Conservation (phyloP, 2,329 filamentous ascomycete species). For the Arachnopeziza araneosa region DNA sequence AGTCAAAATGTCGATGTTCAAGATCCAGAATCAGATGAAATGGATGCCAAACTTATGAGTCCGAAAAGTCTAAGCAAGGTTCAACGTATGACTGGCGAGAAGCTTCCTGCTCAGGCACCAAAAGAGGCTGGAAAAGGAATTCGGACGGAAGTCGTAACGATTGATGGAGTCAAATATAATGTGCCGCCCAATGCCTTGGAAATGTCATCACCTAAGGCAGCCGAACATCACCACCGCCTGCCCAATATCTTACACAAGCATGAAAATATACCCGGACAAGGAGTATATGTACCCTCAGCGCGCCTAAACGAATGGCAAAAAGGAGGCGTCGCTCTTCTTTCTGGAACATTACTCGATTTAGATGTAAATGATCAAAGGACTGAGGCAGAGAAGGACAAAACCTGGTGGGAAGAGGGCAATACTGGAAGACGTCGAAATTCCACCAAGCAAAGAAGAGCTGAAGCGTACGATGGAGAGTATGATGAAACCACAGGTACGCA, state of each 20-base stretch:
- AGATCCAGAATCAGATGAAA: constrained; percentile 2
- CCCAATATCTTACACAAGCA: constrained; percentile 26
- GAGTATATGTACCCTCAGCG: constrained; percentile 52
- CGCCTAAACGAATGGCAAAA: constrained; percentile 71
- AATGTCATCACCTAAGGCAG: neutral
- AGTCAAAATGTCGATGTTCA: constrained; percentile 7
- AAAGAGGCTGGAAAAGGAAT: constrained; percentile 13
- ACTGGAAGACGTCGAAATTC: constrained; percentile 36
- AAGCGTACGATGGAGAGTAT: constrained; percentile 62
- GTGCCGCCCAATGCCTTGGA: constrained; percentile 16
- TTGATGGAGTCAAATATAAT: constrained; percentile 20
- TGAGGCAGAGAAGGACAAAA: constrained; percentile 45
- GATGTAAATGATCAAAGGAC: constrained; percentile 33
- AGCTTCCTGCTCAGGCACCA: constrained; percentile 6
- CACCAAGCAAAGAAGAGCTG: constrained; percentile 42
- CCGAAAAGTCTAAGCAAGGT: constrained; percentile 18
- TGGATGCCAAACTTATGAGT: constrained; percentile 5
- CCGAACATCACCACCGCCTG: constrained; percentile 23
- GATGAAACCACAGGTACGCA: constrained; percentile 54
- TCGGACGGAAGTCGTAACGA: constrained; percentile 17
- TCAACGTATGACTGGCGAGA: constrained; percentile 26
- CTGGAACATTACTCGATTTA: constrained; percentile 55
- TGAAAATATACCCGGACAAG: constrained; percentile 39
- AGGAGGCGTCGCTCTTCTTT: constrained; percentile 56
- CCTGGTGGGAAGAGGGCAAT: constrained; percentile 72